Evolutionary conservation across 331 rosid species (phyloP).

Genomic region (Cydonia oblonga): DNA sequence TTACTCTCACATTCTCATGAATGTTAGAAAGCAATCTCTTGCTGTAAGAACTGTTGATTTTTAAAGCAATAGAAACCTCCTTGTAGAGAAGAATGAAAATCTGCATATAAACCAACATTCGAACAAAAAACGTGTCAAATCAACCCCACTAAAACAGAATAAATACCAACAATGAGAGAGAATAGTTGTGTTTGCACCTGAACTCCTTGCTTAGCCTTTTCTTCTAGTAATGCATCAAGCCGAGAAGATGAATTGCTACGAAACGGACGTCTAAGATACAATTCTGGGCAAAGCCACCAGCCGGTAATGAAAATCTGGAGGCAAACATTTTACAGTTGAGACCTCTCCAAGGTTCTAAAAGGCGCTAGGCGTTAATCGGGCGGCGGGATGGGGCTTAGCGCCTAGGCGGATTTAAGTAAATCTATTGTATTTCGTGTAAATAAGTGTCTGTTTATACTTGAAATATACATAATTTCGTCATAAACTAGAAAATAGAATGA

Average conservation of each 20-base stretch:
- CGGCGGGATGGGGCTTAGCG: too few species aligned
- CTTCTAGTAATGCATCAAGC: conserved; percentile 33
- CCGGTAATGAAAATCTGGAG: conserved; percentile 44
- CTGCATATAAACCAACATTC: conserved; percentile 10
- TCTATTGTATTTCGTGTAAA: too few species aligned
- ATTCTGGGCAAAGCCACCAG: conserved; percentile 52
- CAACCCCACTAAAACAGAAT: too few species aligned
- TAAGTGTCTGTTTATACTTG: too few species aligned
- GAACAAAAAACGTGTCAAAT: too few species aligned
- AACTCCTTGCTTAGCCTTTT: conserved; percentile 40
- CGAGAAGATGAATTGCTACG: conserved; percentile 24
- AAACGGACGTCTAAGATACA: conserved; percentile 41
- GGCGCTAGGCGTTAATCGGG: too few species aligned
- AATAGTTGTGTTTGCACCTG: conserved; percentile 16
- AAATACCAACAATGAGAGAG: background rate
- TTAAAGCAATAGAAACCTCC: conserved; percentile 42
- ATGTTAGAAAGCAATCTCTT: conserved; percentile 28
- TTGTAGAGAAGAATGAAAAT: conserved; percentile 39
- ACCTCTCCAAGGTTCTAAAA: too few species aligned
- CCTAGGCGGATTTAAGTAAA: too few species aligned
- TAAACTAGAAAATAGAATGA: too few species aligned
- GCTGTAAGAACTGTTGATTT: conserved; percentile 36
- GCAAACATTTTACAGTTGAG: background rate
- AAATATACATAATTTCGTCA: too few species aligned
- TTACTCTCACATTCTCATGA: conserved; percentile 34